Percentiles rank a stretch among this genome's conserved stretches.
phyloP scores from a whole-genome alignment of 148 eudicot genomes.

The Rheum nobile region DNA sequence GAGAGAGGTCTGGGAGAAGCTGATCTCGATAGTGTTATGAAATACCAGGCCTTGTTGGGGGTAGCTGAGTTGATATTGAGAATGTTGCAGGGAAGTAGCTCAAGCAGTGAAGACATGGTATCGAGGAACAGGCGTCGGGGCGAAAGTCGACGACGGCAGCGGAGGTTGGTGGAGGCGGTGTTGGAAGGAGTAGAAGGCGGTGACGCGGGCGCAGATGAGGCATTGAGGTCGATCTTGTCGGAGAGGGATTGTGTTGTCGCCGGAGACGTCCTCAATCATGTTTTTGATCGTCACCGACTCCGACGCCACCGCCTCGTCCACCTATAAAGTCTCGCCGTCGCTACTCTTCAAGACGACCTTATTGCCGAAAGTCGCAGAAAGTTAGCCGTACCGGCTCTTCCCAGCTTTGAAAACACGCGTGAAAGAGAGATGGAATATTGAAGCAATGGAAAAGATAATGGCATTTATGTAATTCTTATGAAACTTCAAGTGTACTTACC shows the following conservation, averaged over 20 bases:
- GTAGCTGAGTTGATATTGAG: conserved; percentile 12
- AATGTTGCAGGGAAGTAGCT: not conserved
- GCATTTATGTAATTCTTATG: too few species aligned
- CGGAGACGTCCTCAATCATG: not conserved
- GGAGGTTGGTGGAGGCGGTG: conserved; percentile 21
- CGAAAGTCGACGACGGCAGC: conserved; percentile 1
- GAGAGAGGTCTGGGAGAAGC: conserved; percentile 1
- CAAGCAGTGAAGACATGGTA: not conserved
- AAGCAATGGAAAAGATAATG: too few species aligned
- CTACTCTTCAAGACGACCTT: not conserved
- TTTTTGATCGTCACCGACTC: not conserved
- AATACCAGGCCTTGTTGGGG: conserved; percentile 19
- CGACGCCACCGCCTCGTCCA: not conserved
- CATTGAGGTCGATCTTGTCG: conserved; percentile 57
- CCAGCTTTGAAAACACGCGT: too few species aligned
- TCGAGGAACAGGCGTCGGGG: conserved; percentile 1
- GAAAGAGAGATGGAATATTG: too few species aligned
- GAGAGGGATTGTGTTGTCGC: conserved; percentile 13
- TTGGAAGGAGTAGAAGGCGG: conserved; percentile 21
- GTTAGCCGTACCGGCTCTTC: too few species aligned
- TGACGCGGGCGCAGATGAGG: conserved; percentile 51
- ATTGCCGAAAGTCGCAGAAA: not conserved
- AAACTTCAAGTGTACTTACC: too few species aligned
- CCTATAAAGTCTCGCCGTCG: not conserved
- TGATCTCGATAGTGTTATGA: conserved; percentile 19